Conservation (phyloP, 1,139 yeast species). For the Geotrichum fermentans region DNA sequence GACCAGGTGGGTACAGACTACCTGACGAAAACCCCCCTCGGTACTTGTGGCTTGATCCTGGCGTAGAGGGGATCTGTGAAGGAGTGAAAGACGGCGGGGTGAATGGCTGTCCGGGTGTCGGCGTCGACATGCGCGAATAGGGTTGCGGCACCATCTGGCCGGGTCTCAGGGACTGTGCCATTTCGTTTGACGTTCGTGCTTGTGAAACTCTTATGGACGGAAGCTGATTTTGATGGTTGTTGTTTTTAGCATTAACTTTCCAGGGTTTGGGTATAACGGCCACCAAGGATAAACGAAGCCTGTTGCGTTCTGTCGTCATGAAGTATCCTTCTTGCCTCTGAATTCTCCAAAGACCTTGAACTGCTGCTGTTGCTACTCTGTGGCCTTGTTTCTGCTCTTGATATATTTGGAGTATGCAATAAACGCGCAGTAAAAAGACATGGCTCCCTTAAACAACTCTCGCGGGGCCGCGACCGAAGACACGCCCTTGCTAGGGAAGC, state of each 20-base stretch:
- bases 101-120: slow-evolving; percentile 24
- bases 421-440: too few species aligned
- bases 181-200: background rate
- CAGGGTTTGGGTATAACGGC: slow-evolving; percentile 9
- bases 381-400: too few species aligned
- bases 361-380: too few species aligned
- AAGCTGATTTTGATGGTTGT: background rate
- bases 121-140: slow-evolving; percentile 26
- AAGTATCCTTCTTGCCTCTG: background rate
- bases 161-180: slow-evolving; percentile 15
- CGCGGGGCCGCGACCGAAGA: background rate
- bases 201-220: background rate
- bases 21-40: slow-evolving; percentile 10
- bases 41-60: slow-evolving; percentile 14
- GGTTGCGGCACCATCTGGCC: slow-evolving; percentile 22
- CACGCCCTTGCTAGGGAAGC: slow-evolving; percentile 16
- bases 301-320: background rate
- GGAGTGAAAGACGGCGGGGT: slow-evolving; percentile 24
- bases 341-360: too few species aligned
- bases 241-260: background rate
- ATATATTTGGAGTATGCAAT: too few species aligned
- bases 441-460: slow-evolving; percentile 8
- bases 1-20: slow-evolving; percentile 4
- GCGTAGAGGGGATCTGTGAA: slow-evolving; percentile 18
- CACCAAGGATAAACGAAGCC: slow-evolving; percentile 9